Base-by-base conservation (phyloP, 176 grass and related monocot genomes). In the Areca catechu region DNA sequence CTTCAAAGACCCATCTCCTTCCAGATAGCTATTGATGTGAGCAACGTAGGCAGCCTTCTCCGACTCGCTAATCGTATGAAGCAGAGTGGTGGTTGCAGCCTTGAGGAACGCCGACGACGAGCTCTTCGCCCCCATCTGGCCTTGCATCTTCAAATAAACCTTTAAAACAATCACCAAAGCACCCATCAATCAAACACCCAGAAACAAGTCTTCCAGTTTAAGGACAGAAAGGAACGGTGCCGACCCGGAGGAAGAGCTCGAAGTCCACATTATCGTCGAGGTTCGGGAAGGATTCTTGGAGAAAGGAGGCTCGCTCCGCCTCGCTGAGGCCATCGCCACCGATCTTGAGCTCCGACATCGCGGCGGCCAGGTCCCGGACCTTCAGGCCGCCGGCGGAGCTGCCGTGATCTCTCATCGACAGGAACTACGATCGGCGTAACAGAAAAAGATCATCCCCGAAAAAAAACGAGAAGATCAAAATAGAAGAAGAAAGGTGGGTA, bases 11-110 rank as follows among this genome's bases (percentile, higher is more conserved):
- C 57, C 60, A 75, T 97, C 92, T 47, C 85, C 92, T 0, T 53
- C 77, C 14, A 97, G 80, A 57, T 97, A 97, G 49, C 66, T 82
- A 73, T 97, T 97, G 60, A 97, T 97, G 34, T 97, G 92, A 16
- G 79, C 82, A 22, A 97, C 92, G 64, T 97, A 97, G 56, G 92
- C 86, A 0, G 83, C 71, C 72, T 97, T 97, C 72, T 97, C 92
- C 24, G 92, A 88, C 60, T 91, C 86, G 63, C 92, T 97, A 57
- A 97, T 97, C 23, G 83, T 91, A 72, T 97, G 92, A n/a, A 97
- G 83, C 59, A 91, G 83, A 22, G 92, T 97, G 53, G 92, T 97
- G 37, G 86, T 97, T 20, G 86, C 78, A 16, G 83, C 86, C 64
- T 85, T 97, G 22, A 97, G 77, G 70, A 72, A 72, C 24, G 70